Base-by-base conservation (phyloP, 1,284 basidiomycete genomes). In the Sporisorium exsertum region DNA sequence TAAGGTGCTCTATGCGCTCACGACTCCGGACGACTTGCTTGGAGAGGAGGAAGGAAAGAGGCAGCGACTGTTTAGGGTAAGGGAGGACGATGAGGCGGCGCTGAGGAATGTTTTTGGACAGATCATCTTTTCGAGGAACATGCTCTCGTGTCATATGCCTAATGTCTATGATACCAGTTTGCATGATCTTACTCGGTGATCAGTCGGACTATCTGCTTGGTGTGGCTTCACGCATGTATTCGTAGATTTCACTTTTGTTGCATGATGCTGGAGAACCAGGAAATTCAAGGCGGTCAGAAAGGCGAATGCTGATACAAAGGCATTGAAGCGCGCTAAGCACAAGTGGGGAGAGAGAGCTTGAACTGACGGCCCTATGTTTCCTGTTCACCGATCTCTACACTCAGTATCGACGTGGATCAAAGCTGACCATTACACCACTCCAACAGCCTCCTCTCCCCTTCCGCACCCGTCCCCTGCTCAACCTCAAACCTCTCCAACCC, bases 121-220 rank as follows among this genome's bases (percentile, higher is more conserved):
- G 86, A 90, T 94, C 60, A 89, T 93, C 10, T 93, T 94, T 85
- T 90, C 92, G 27, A 88, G 88, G 80, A 91, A 92, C 81, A 93
- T 94, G 92, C 87, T 94, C 63, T 91, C 90, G 71, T 88, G 90
- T 5, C 90, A 92, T 77, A 86, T 91, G 85, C 91, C 91, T 22
- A 89, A 92, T 78, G 89, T 65, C 6, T 79, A 79, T 37, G 64
- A 77, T 53, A 56, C 37, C 5, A 22, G 47, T 4, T 54, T 80
- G 50, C 70, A 78, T 37, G 63, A 59, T 26, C 27, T 80, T 5
- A 64, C 63, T 5, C 58, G 56, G 3, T 76, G 12, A 20, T n/a
- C 20, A 3, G 42, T 22, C 16, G n/a, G 15, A 45, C 20, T 10
- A 10, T 20, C 9, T 18, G 22, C 16, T 8, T 20, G n/a, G 3